Conservation (phyloP, 2,329 filamentous ascomycete genomes). For the Colletotrichum sp. region DNA sequence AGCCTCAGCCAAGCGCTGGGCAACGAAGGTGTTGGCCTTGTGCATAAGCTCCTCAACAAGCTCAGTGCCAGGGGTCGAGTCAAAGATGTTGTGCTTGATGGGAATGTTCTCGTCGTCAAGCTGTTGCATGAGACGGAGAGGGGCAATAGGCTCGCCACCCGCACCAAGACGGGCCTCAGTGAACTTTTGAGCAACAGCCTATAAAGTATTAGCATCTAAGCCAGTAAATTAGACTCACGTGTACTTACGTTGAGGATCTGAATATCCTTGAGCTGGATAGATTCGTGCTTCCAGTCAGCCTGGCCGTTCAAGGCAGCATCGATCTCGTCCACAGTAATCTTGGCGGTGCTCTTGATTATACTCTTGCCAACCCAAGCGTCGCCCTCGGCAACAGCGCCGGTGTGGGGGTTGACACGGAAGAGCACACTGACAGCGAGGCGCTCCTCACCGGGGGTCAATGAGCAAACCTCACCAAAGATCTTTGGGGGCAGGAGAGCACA, state of each 20-base stretch:
- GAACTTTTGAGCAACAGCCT: constrained; percentile 87
- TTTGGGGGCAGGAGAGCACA: constrained; percentile 88
- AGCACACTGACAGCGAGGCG: constrained; percentile 91
- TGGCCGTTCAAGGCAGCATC: constrained; percentile 77
- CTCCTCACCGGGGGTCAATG: constrained; percentile 84
- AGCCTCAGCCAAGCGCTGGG: constrained; percentile 77
- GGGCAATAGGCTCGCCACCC: constrained; percentile 77
- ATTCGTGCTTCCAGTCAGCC: constrained; percentile 65
- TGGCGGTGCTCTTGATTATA: constrained; percentile 90
- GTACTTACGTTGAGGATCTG: constrained; percentile 73
- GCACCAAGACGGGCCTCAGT: constrained; percentile 85
- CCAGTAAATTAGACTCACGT: not conserved
- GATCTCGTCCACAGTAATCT: constrained; percentile 83
- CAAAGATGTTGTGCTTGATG: constrained; percentile 94
- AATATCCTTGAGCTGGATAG: constrained; percentile 75
- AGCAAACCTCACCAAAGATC: constrained; percentile 86
- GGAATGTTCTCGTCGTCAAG: constrained; percentile 98
- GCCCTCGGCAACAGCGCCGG: constrained; percentile 78
- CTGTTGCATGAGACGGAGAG: constrained; percentile 88
- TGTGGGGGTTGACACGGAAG: constrained; percentile 85
- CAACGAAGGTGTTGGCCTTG: constrained; percentile 89
- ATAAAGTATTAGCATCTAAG: constrained; percentile 24
- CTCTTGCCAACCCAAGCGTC: constrained; percentile 94
- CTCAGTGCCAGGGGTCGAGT: constrained; percentile 87
- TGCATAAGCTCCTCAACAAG: constrained; percentile 94